Percentiles rank a stretch among this genome's conserved stretches.
These are phyloP conservation scores for Fusarium beomiforme DNA, from an alignment of 2,329 filamentous ascomycete genomes.

Conservation along the genomic window DNA sequence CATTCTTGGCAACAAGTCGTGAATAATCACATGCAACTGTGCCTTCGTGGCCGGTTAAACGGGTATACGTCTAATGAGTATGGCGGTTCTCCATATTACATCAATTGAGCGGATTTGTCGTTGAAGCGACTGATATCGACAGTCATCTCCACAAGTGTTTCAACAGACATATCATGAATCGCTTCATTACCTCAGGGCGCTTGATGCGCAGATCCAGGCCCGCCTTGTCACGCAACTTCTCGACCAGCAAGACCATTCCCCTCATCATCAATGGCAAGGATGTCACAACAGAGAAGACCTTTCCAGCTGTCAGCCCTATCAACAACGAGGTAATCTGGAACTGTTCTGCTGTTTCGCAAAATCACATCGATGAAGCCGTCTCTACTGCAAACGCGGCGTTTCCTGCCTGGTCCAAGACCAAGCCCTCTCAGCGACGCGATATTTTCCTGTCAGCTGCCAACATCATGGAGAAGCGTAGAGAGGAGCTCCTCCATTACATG, in stretches of 20 bases:
- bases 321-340: constrained; percentile 18
- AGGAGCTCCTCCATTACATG: constrained; percentile 5
- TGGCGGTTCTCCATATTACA: background rate
- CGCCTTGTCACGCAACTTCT: background rate
- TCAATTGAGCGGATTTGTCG: background rate
- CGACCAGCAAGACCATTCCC: background rate
- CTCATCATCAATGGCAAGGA: constrained; percentile 22
- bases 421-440: constrained; percentile 7
- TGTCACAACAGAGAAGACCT: constrained; percentile 1
- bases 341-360: constrained; percentile 3
- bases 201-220: background rate
- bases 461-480: background rate
- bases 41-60: background rate
- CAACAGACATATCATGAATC: background rate
- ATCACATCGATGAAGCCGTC: constrained; percentile 3
- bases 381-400: constrained; percentile 6
- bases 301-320: constrained; percentile 5
- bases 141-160: background rate
- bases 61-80: background rate
- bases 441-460: constrained; percentile 18
- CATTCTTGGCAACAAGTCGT: background rate
- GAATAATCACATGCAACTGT: background rate
- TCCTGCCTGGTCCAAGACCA: constrained; percentile 8
- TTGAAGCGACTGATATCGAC: background rate
- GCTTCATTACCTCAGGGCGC: background rate